Percentiles rank a stretch among this genome's conserved stretches.
Conservation (phyloP, 2,329 filamentous ascomycete genomes). For the Arthrobotrys megalospora region DNA sequence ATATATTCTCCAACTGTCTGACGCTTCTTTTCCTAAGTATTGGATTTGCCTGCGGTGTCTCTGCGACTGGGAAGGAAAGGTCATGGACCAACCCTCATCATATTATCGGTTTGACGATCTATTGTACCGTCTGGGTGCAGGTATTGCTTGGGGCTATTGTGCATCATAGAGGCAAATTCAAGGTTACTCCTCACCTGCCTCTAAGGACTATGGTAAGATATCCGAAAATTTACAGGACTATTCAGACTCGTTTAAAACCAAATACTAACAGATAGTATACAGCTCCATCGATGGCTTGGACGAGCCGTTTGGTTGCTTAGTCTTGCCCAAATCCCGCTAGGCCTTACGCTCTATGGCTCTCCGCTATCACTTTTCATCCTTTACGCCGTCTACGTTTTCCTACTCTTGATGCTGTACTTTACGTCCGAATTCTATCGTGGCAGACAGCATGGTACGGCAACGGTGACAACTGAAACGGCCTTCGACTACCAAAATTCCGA, state of each 20-base stretch:
- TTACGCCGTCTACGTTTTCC: constrained; percentile 82
- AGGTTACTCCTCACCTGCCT: constrained; percentile 54
- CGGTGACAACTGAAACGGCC: constrained; percentile 53
- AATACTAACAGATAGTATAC: constrained; percentile 61
- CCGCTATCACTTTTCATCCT: constrained; percentile 87
- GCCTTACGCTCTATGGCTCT: constrained; percentile 91
- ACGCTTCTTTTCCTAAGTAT: constrained; percentile 78
- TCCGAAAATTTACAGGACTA: too few relatives aligned
- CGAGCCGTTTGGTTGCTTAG: constrained; percentile 83
- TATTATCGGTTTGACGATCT: constrained; percentile 85
- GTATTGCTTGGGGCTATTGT: constrained; percentile 79
- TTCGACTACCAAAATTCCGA: constrained; percentile 54
- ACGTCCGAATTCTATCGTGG: constrained; percentile 75
- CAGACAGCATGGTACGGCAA: constrained; percentile 53
- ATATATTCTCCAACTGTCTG: constrained; percentile 81
- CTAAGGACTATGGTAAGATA: constrained; percentile 58
- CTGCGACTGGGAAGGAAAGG: constrained; percentile 76
- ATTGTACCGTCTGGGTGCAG: constrained; percentile 80
- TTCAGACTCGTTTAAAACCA: too few relatives aligned
- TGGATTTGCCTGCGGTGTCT: constrained; percentile 81
- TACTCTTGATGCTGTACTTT: constrained; percentile 83
- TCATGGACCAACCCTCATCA: constrained; percentile 84
- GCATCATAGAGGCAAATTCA: constrained; percentile 62
- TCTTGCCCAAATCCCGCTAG: constrained; percentile 88
- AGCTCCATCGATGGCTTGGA: constrained; percentile 91